Evolutionary conservation across 2,329 filamentous ascomycete species (phyloP).

Genomic region (Cercospora nicotianae): DNA sequence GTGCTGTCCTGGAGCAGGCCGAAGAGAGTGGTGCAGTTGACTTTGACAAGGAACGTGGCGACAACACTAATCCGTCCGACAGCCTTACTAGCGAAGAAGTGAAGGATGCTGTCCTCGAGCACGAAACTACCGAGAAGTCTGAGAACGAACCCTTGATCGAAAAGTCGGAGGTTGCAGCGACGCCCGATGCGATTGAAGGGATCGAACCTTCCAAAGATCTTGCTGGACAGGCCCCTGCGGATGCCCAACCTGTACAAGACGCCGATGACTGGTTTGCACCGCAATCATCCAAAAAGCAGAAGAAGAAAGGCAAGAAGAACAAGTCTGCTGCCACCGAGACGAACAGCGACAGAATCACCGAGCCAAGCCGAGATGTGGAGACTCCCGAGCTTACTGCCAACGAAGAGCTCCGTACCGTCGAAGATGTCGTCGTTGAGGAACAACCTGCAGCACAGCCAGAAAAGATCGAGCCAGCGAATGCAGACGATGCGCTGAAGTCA

Average conservation of each 20-base stretch:
- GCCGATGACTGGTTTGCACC: conserved; percentile 16
- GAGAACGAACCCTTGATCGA: not conserved
- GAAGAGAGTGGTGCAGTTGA: conserved; percentile 1
- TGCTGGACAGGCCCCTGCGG: not conserved
- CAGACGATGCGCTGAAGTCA: not conserved
- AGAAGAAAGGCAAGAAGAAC: conserved; percentile 38
- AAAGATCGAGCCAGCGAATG: not conserved
- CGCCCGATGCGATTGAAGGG: not conserved
- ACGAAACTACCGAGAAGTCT: not conserved
- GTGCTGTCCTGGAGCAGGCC: not conserved
- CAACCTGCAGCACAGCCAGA: not conserved
- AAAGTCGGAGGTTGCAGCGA: not conserved
- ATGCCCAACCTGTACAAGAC: not conserved
- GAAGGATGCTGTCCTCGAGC: not conserved
- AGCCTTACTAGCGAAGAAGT: not conserved
- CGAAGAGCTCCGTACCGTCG: not conserved
- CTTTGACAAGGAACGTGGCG: not conserved
- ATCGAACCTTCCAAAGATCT: not conserved
- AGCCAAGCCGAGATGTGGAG: not conserved
- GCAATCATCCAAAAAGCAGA: conserved; percentile 28
- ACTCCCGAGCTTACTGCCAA: not conserved
- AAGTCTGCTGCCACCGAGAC: conserved; percentile 22
- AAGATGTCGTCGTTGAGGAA: not conserved
- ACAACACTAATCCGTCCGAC: not conserved
- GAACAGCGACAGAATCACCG: not conserved